Evolutionary conservation across 768 basidiomycete genomes (phyloP).

Genomic region (Lactifluus rugatus): DNA sequence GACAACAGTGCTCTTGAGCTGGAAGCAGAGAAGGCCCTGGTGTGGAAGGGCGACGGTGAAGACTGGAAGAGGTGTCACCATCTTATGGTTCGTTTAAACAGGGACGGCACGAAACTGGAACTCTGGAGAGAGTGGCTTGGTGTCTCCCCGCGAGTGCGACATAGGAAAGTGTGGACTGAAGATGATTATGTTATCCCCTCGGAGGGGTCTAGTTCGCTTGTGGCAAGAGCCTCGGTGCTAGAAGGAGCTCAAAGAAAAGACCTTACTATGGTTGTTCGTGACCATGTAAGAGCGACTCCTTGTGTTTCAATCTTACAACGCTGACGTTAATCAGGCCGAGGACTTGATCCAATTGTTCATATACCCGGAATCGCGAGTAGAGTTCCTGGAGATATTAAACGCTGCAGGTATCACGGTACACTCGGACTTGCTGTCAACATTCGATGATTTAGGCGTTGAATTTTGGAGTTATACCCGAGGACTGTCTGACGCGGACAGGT

Average conservation of each 20-base stretch:
- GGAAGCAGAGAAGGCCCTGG: conserved; percentile 14
- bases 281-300: conserved; percentile 42
- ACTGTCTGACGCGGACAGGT: neutral
- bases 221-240: neutral
- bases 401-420: conserved; percentile 27
- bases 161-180: conserved; percentile 38
- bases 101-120: conserved; percentile 69
- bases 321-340: conserved; percentile 35
- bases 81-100: conserved; percentile 42
- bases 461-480: conserved; percentile 55
- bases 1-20: neutral
- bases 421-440: conserved; percentile 27
- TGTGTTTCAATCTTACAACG: neutral
- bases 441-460: conserved; percentile 30
- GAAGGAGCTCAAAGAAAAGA: conserved; percentile 24
- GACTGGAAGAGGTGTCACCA: conserved; percentile 53
- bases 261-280: conserved; percentile 42
- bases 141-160: conserved; percentile 26
- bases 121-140: conserved; percentile 67
- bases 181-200: conserved; percentile 28
- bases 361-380: conserved; percentile 67
- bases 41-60: conserved; percentile 48
- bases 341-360: conserved; percentile 51
- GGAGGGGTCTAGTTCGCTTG: conserved; percentile 2
- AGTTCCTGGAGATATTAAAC: conserved; percentile 46